Conservation (phyloP, 2,329 filamentous ascomycete species). For the Septoria petroselini region DNA sequence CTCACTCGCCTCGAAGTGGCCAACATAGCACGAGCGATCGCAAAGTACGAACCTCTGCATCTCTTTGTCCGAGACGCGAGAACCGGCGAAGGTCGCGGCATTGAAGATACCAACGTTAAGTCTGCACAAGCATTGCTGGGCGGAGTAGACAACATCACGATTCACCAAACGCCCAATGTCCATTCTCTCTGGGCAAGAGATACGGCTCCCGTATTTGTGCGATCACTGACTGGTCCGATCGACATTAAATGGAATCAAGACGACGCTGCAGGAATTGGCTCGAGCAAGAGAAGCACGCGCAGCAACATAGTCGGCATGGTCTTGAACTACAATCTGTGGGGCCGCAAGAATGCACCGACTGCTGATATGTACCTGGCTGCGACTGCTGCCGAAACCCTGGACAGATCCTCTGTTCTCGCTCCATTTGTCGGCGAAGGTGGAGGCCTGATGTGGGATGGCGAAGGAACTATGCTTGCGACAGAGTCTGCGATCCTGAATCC, state of each 20-base stretch:
- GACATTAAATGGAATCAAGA: conserved; percentile 10
- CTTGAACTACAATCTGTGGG: conserved; percentile 24
- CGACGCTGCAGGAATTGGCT: conserved; percentile 14
- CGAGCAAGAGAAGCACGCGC: not conserved
- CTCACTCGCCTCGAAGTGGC: conserved; percentile 13
- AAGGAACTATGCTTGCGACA: conserved; percentile 24
- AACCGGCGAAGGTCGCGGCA: not conserved
- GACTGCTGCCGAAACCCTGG: conserved; percentile 15
- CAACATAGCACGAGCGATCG: conserved; percentile 13
- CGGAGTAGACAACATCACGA: conserved; percentile 6
- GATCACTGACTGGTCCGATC: conserved; percentile 8
- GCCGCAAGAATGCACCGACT: conserved; percentile 19
- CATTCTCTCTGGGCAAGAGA: conserved; percentile 23
- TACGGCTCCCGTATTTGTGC: conserved; percentile 23
- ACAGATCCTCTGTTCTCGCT: conserved; percentile 10
- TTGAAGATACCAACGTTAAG: conserved; percentile 3
- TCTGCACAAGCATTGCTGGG: conserved; percentile 9
- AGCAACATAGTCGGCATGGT: conserved; percentile 20
- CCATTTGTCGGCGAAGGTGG: conserved; percentile 21
- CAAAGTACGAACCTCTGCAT: conserved; percentile 16
- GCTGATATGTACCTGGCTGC: conserved; percentile 14
- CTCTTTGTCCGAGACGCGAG: conserved; percentile 9
- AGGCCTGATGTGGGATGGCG: conserved; percentile 21
- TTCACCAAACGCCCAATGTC: conserved; percentile 13
- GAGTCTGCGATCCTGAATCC: conserved; percentile 24